Evolutionary conservation across 148 eudicot genomes (phyloP).

Genomic region (Rhododendron kiyosumense): DNA sequence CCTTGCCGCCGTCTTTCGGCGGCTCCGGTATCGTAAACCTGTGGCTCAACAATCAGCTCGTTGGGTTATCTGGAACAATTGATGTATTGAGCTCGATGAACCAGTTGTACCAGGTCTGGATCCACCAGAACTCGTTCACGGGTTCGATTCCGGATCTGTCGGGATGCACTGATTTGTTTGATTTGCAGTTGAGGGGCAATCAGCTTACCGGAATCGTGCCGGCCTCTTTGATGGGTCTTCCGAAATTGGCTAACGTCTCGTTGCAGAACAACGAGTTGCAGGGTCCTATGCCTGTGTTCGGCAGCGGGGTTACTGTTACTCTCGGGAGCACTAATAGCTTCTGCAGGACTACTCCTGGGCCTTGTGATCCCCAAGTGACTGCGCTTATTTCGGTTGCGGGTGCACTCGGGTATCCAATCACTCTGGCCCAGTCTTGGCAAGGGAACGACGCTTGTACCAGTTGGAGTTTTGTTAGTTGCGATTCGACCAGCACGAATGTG

Average conservation of each 20-base stretch:
- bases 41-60: slow-evolving; percentile 48
- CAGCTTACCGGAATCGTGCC: slow-evolving; percentile 36
- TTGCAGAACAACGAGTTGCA: slow-evolving; percentile 62
- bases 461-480: slow-evolving; percentile 44
- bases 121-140: slow-evolving; percentile 45
- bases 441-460: slow-evolving; percentile 51
- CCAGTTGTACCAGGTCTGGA: slow-evolving; percentile 48
- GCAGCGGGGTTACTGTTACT: slow-evolving; percentile 8
- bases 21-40: slow-evolving; percentile 34
- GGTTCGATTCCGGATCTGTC: slow-evolving; percentile 67
- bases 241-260: slow-evolving; percentile 34
- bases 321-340: slow-evolving; percentile 38
- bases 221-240: slow-evolving; percentile 32
- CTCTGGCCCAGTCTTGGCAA: slow-evolving; percentile 48
- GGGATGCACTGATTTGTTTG: slow-evolving; percentile 19
- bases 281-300: slow-evolving; percentile 49
- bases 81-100: slow-evolving; percentile 48
- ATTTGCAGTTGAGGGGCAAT: slow-evolving; percentile 54
- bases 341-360: slow-evolving; percentile 40
- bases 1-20: slow-evolving; percentile 30
- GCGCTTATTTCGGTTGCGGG: slow-evolving; percentile 39
- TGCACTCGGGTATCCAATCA: slow-evolving; percentile 46
- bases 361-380: slow-evolving; percentile 58
- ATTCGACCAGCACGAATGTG: slow-evolving; percentile 25
- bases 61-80: slow-evolving; percentile 41